Base-by-base conservation (phyloP, 768 basidiomycete genomes). In the Naematelia encephala region DNA sequence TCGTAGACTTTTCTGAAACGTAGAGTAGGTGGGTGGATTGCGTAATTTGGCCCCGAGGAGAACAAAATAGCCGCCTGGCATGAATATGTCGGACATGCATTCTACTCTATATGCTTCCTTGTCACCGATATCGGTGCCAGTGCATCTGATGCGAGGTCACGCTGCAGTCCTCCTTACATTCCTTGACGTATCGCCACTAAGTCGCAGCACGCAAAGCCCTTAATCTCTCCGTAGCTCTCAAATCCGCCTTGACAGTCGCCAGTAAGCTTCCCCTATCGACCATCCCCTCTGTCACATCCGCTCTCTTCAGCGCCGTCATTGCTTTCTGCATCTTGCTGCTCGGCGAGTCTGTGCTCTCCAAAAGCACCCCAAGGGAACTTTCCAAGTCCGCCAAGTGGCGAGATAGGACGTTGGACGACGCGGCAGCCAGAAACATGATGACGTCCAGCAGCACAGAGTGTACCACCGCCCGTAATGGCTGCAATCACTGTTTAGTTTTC, bases 391-490 rank as follows among this genome's bases (percentile, higher is more conserved):
- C 56, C 3, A 49, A 47, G 30, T 65, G 64, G 29, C 28, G 12
- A 2, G 25, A 21, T 11, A 63, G 23, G 16, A 69, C 34, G 2
- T 60, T 22, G 8, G 66, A 61, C 13, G 57, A 55, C 12, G 34
- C 47, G 5, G 44, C 21, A n/a, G 53, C 54, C 2, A 69, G 58
- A 59, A 66, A 72, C 13, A 67, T 34, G 19, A 69, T 46, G 8
- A 58, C 55, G 26, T 73, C 68, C 47, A 68, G 64, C 57, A 70
- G 68, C 19, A 63, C 56, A 1, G 68, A 64, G 43, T 70, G 71
- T 0, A 61, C 45, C 2, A 67, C 57, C 1, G 67, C 62, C 46
- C 59, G 48, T 3, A 73, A 52, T 12, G 70, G 66, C 70, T 72
- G 34, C 39, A 45, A 13, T 23, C 2, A 25, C 10, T 46, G 8